phyloP scores from a whole-genome alignment of 2,329 filamentous ascomycete genomes.

The Boeremia lycopersici region DNA sequence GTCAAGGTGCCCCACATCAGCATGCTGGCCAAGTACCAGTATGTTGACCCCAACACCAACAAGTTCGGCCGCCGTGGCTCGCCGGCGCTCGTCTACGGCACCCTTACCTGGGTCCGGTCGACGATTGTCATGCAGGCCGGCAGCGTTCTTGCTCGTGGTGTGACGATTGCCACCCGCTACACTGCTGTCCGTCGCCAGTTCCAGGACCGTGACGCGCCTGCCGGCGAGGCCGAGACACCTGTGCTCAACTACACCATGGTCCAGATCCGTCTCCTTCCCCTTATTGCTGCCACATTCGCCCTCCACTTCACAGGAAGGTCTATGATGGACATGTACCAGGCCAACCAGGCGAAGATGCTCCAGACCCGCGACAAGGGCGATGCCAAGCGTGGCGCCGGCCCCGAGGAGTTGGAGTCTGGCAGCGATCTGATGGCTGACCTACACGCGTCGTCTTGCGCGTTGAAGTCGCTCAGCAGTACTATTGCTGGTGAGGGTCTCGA shows the following conservation, averaged over 20 bases:
- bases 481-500: slow-evolving; percentile 77
- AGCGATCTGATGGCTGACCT: slow-evolving; percentile 74
- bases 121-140: slow-evolving; percentile 77
- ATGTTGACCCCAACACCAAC: slow-evolving; percentile 70
- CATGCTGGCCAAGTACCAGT: slow-evolving; percentile 74
- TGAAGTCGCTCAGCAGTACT: slow-evolving; percentile 75
- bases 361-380: slow-evolving; percentile 37
- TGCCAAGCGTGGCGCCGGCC: slow-evolving; percentile 62
- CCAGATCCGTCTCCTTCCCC: slow-evolving; percentile 72
- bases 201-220: slow-evolving; percentile 71
- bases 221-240: slow-evolving; percentile 69
- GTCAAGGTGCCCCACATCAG: slow-evolving; percentile 75
- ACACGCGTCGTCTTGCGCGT: slow-evolving; percentile 76
- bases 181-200: slow-evolving; percentile 77
- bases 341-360: slow-evolving; percentile 72
- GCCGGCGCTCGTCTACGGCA: slow-evolving; percentile 74
- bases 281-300: slow-evolving; percentile 77
- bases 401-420: slow-evolving; percentile 69
- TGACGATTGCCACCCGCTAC: slow-evolving; percentile 79
- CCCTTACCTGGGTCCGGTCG: slow-evolving; percentile 75
- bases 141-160: slow-evolving; percentile 72
- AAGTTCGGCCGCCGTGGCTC: slow-evolving; percentile 71
- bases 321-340: slow-evolving; percentile 76
- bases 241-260: slow-evolving; percentile 85
- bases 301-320: slow-evolving; percentile 77